These are phyloP conservation scores for Volutella citrinella DNA, from an alignment of 2,329 filamentous ascomycete species.

Conservation along the genomic window DNA sequence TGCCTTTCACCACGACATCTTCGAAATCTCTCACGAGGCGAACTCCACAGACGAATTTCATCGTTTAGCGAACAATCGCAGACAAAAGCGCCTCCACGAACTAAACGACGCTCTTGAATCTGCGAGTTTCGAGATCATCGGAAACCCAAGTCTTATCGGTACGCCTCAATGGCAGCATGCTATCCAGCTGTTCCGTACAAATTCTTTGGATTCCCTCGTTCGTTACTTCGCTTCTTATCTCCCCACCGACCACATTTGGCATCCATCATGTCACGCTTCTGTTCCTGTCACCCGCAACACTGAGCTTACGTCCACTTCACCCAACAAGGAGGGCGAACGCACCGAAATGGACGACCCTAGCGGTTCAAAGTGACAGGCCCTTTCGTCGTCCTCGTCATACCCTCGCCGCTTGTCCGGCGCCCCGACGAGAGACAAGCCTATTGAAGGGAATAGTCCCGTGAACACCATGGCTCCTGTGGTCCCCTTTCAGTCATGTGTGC, in stretches of 20 bases:
- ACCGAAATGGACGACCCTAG: conserved; percentile 2
- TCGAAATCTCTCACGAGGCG: conserved; percentile 49
- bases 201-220: conserved; percentile 54
- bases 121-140: conserved; percentile 56
- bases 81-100: conserved; percentile 48
- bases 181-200: conserved; percentile 53
- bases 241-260: conserved; percentile 40
- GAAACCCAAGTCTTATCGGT: conserved; percentile 52
- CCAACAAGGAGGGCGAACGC: neutral
- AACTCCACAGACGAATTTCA: conserved; percentile 48
- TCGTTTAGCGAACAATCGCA: conserved; percentile 46
- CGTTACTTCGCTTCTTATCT: conserved; percentile 56
- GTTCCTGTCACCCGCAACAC: conserved; percentile 1
- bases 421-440: conserved; percentile 1
- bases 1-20: conserved; percentile 57
- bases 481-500: conserved; percentile 1
- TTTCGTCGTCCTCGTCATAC: neutral
- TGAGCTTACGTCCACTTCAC: conserved; percentile 2
- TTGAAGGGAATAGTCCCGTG: conserved; percentile 1
- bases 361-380: too few relatives aligned
- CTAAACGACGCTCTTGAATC: conserved; percentile 51
- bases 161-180: conserved; percentile 54
- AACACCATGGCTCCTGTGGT: conserved; percentile 3
- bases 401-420: conserved; percentile 3
- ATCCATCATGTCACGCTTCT: conserved; percentile 5